Evolutionary conservation across 306 rosid genomes (phyloP), one percentile per base, ranked within the genome.

Genomic region (Vigna radiata): DNA sequence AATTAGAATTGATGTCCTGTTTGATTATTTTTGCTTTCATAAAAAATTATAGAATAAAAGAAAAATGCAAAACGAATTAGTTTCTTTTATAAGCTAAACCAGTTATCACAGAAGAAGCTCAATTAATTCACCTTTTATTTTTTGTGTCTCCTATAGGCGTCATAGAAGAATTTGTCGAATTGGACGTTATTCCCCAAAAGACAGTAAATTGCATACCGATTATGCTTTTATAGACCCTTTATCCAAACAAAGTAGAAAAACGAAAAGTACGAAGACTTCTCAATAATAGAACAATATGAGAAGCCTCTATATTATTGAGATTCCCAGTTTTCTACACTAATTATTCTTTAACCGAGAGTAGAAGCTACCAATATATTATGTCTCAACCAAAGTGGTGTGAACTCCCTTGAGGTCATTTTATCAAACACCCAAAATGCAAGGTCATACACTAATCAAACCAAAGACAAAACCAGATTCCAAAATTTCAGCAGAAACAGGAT

Each of bases 371-470:
- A 55, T 19, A 55, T 55, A 55, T 1, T 10, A 55, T 21, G 16
- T 10, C 29, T 4, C 7, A 55, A 55, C 31, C 37, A 58, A 4
- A 13, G 8, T 58, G 3, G 31, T 10, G 64, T 23, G 14, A 62
- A 33, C 48, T 18, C 14, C 69, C 69, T 36, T 63, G 7, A 48
- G 25, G 48, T 37, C 73, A 68, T 68, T 68, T 68, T 15, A 68
- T 68, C 58, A 47, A 68, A 68, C 73, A 68, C 43, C 1, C 14
- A 14, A 23, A 16, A 69, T 9, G 59, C 43, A 69, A 69, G 16
- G 46, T 31, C 6, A 31, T 29, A 10, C 33, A 61, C 21, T 2
- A 31, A 56, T 23, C 62, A 55, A 25, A 29, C n/a, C 27, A 58
- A 23, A 5, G 36, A 11, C 7, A 65, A 41, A 11, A 65, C 3